Conservation (phyloP, 169 alveolate species). For the Blepharisma undulans region DNA sequence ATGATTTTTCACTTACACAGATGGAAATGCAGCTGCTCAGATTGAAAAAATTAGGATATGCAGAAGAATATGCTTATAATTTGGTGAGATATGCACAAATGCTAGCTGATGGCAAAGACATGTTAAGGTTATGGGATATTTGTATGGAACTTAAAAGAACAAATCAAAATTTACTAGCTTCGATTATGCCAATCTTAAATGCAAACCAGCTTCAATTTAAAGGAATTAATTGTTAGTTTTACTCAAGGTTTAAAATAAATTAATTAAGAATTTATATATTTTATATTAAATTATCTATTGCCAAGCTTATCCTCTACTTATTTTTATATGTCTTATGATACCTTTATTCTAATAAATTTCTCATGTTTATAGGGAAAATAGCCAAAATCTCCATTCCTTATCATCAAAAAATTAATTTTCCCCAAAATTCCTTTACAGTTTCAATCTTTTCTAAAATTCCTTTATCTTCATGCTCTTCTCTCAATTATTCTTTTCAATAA, state of each 20-base stretch:
- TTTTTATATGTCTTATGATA: no score
- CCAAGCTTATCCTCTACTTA: no score
- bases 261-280: not conserved
- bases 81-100: not conserved
- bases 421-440: not conserved
- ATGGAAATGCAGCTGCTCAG: not conserved
- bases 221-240: not conserved
- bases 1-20: not conserved
- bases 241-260: not conserved
- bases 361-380: not conserved
- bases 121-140: not conserved
- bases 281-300: not conserved
- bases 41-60: not conserved
- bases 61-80: not conserved
- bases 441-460: no score
- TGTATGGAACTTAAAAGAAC: not conserved
- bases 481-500: not conserved
- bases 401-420: not conserved
- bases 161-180: not conserved
- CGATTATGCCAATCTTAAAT: not conserved
- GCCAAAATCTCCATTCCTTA: not conserved
- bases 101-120: not conserved
- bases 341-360: not conserved
- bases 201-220: not conserved
- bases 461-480: not conserved